Conservation (phyloP, 768 basidiomycete genomes). For the Leucocoprinus birnbaumii region DNA sequence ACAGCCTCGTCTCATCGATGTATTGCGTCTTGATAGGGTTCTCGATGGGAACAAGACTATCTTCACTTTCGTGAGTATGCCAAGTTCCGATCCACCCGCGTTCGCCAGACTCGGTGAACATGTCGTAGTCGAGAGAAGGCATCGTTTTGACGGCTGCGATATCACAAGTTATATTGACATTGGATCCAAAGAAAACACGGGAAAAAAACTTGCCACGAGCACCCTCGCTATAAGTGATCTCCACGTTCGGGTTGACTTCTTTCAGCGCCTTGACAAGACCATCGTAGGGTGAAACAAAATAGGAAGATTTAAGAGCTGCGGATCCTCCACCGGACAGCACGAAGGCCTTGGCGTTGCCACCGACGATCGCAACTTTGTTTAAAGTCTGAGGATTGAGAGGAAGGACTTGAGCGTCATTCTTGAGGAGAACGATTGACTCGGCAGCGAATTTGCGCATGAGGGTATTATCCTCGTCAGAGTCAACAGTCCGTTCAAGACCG, state of each 20-base stretch:
- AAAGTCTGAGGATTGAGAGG: constrained; percentile 48
- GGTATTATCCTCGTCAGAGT: constrained; percentile 56
- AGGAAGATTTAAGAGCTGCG: constrained; percentile 70
- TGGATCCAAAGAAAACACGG: background rate
- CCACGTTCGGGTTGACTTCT: constrained; percentile 34
- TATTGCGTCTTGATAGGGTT: constrained; percentile 39
- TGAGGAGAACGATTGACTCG: constrained; percentile 71
- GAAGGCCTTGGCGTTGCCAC: constrained; percentile 63
- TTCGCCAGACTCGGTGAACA: constrained; percentile 55
- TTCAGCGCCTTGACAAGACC: constrained; percentile 64
- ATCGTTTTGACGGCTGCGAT: constrained; percentile 56
- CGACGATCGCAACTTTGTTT: constrained; percentile 74
- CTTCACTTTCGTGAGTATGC: constrained; percentile 55
- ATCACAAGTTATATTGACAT: background rate
- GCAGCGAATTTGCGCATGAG: constrained; percentile 69
- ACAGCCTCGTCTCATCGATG: constrained; percentile 64
- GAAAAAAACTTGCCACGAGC: constrained; percentile 47
- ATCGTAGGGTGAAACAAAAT: constrained; percentile 74
- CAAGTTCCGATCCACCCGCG: constrained; percentile 67
- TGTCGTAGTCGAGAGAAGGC: constrained; percentile 67
- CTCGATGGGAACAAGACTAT: constrained; percentile 46
- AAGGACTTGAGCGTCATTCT: constrained; percentile 57
- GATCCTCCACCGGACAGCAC: constrained; percentile 71
- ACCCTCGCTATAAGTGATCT: constrained; percentile 67
- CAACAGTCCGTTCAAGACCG: constrained; percentile 58